Conservation (phyloP, 768 basidiomycete genomes). For the Trametes sanguinea region DNA sequence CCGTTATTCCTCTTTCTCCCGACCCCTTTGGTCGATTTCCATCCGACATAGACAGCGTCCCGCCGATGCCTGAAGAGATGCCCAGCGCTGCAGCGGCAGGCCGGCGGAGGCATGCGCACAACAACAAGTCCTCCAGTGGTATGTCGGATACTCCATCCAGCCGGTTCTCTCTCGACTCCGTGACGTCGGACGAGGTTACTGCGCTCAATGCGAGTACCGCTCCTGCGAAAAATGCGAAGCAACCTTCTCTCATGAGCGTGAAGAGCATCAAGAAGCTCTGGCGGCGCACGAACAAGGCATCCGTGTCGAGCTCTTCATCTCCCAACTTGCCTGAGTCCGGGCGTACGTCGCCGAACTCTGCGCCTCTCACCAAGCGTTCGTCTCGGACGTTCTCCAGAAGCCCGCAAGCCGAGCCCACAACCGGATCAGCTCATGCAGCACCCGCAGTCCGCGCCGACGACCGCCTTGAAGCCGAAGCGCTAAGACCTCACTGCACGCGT, state of each 20-base stretch:
- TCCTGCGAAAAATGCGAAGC: conserved; percentile 35
- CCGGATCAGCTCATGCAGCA: conserved; percentile 11
- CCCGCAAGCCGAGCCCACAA: conserved; percentile 20
- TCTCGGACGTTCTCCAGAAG: conserved; percentile 20
- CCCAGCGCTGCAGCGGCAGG: background rate
- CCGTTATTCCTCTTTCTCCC: conserved; percentile 80
- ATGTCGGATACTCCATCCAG: conserved; percentile 32
- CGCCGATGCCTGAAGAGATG: conserved; percentile 18
- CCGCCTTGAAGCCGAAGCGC: conserved; percentile 30
- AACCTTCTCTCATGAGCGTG: conserved; percentile 61
- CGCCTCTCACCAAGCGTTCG: conserved; percentile 12
- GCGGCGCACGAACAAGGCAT: conserved; percentile 65
- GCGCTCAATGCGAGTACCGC: background rate
- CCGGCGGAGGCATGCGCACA: conserved; percentile 9
- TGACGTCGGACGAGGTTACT: conserved; percentile 36
- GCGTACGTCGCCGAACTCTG: conserved; percentile 29
- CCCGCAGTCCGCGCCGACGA: conserved; percentile 38
- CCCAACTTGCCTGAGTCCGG: conserved; percentile 26
- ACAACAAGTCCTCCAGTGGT: conserved; percentile 12
- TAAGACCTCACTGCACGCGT: conserved; percentile 46
- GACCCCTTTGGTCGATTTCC: conserved; percentile 80
- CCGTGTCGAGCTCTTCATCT: conserved; percentile 20
- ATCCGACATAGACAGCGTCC: conserved; percentile 36
- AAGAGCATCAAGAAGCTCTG: conserved; percentile 76
- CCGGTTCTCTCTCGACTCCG: conserved; percentile 79